phyloP scores from a whole-genome alignment of 2,329 filamentous ascomycete species.

The Lecanicillium sp. region DNA sequence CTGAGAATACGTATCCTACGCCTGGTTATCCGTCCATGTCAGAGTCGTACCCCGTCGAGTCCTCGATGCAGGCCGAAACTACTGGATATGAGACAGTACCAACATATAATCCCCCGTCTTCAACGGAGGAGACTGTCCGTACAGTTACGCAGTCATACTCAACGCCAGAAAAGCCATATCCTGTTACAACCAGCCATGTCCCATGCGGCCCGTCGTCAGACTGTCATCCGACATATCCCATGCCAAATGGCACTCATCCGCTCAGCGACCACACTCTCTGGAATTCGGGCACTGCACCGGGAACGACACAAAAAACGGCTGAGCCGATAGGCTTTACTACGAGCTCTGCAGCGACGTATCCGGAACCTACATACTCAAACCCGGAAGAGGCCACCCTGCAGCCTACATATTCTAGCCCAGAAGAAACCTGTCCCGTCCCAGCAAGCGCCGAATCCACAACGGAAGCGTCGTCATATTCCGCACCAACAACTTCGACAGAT shows the following conservation, averaged over 20 bases:
- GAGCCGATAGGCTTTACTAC: neutral
- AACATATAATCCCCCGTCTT: too few relatives aligned
- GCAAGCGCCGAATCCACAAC: neutral
- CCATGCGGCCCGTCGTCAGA: slow-evolving; percentile 2
- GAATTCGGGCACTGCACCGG: neutral
- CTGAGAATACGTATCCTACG: too few relatives aligned
- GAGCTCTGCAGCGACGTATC: neutral
- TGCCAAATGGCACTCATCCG: slow-evolving; percentile 1
- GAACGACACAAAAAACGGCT: neutral
- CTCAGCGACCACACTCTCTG: neutral
- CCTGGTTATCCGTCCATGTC: too few relatives aligned
- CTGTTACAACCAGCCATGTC: neutral
- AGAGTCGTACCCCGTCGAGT: too few relatives aligned
- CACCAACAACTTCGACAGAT: neutral
- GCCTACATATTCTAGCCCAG: too few relatives aligned
- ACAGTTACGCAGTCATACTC: too few relatives aligned
- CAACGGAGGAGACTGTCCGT: too few relatives aligned
- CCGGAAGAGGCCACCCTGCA: neutral
- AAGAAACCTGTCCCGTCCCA: neutral
- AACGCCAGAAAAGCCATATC: too few relatives aligned
- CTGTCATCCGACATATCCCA: neutral
- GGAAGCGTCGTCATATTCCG: neutral
- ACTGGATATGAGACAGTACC: too few relatives aligned
- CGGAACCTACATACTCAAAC: neutral
- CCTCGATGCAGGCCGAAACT: too few relatives aligned